phyloP scores from a whole-genome alignment of 2,329 filamentous ascomycete genomes.

The Alternaria sp. region DNA sequence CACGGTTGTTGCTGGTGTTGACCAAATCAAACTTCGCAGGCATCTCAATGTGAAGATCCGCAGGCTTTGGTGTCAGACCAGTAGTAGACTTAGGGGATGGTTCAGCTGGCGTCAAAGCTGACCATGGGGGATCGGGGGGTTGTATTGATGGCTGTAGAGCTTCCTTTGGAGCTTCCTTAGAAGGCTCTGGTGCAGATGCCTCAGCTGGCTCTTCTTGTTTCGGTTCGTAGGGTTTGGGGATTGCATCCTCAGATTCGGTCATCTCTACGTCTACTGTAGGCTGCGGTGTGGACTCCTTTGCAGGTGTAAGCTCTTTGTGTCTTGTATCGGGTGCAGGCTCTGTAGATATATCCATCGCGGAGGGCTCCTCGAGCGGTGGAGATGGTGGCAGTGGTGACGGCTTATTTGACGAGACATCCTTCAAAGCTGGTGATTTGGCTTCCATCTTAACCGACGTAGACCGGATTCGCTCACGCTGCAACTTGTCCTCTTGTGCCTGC shows the following conservation, averaged over 20 bases:
- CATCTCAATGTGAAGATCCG: constrained; percentile 42
- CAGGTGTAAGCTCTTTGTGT: constrained; percentile 36
- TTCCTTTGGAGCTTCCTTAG: constrained; percentile 35
- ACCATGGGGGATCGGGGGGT: constrained; percentile 48
- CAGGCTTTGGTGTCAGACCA: constrained; percentile 25
- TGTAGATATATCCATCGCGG: constrained; percentile 39
- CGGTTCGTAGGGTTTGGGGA: constrained; percentile 27
- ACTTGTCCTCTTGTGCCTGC: constrained; percentile 50
- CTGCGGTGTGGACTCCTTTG: constrained; percentile 33
- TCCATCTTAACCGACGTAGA: constrained; percentile 50
- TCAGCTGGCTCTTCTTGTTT: constrained; percentile 45
- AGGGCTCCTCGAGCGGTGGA: constrained; percentile 35
- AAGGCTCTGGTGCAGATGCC: constrained; percentile 31
- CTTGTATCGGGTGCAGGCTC: constrained; percentile 30
- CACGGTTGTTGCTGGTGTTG: constrained; percentile 27
- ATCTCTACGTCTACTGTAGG: constrained; percentile 31
- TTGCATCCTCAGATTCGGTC: constrained; percentile 27
- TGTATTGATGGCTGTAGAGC: constrained; percentile 44
- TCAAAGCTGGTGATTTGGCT: constrained; percentile 43
- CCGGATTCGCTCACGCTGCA: constrained; percentile 49
- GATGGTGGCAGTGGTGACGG: constrained; percentile 42
- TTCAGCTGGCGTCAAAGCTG: constrained; percentile 27
- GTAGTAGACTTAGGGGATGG: constrained; percentile 23
- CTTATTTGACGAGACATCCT: constrained; percentile 45
- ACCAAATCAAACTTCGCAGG: constrained; percentile 40